phyloP scores from a whole-genome alignment of 2,329 filamentous ascomycete genomes.

The Aspergillus versicolor region DNA sequence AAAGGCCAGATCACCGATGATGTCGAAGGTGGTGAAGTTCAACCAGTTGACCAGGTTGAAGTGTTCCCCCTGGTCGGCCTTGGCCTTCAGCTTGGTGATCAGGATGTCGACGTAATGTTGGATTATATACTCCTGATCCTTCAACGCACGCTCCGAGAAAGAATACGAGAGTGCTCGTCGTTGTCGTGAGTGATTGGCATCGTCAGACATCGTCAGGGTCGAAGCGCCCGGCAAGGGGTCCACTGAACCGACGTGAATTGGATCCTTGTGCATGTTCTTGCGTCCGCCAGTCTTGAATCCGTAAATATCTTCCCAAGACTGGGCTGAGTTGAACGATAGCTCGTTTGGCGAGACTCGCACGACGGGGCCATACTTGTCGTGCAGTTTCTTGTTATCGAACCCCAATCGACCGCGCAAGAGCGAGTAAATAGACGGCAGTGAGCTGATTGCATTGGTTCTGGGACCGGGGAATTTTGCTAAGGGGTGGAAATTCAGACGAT shows the following conservation, averaged over 20 bases:
- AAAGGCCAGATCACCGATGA: slow-evolving; percentile 15
- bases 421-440: slow-evolving; percentile 2
- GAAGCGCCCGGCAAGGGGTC: slow-evolving; percentile 14
- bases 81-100: slow-evolving; percentile 11
- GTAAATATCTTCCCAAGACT: slow-evolving; percentile 36
- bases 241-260: slow-evolving; percentile 9
- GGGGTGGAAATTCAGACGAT: slow-evolving; percentile 22
- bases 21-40: slow-evolving; percentile 15
- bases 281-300: not conserved
- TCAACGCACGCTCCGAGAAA: slow-evolving; percentile 22
- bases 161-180: slow-evolving; percentile 20
- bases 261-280: slow-evolving; percentile 15
- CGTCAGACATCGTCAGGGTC: not conserved
- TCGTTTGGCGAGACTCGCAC: slow-evolving; percentile 36
- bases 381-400: slow-evolving; percentile 12
- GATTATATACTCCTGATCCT: slow-evolving; percentile 26
- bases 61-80: not conserved
- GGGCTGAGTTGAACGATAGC: slow-evolving; percentile 32
- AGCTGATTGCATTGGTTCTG: slow-evolving; percentile 4
- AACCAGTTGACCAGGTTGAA: slow-evolving; percentile 13
- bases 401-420: slow-evolving; percentile 11
- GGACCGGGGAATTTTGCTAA: slow-evolving; percentile 19
- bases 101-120: slow-evolving; percentile 19
- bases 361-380: slow-evolving; percentile 31
- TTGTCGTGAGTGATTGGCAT: slow-evolving; percentile 18